Evolutionary conservation across 352 stramenopile genomes (phyloP).

Genomic region (Globisporangium parvum): DNA sequence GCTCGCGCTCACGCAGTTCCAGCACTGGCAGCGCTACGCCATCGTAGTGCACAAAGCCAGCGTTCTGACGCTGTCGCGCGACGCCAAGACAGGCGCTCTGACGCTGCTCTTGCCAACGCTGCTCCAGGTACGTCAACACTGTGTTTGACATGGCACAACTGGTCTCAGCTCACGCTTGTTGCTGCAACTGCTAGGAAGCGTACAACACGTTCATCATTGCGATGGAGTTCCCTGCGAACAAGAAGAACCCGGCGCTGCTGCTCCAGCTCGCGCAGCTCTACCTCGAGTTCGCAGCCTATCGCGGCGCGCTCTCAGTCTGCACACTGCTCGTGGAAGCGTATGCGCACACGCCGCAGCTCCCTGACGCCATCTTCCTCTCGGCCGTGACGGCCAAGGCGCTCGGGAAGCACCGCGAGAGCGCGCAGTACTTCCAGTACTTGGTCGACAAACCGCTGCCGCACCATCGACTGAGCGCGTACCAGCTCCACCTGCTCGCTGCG

Average conservation of each 20-base stretch:
- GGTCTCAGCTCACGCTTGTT: not conserved
- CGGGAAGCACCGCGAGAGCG: constrained; percentile 48
- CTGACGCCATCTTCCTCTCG: constrained; percentile 62
- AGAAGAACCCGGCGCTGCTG: constrained; percentile 47
- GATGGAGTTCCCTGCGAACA: constrained; percentile 72
- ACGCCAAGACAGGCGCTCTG: constrained; percentile 7
- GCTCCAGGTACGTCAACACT: constrained; percentile 1
- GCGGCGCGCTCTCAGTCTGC: constrained; percentile 56
- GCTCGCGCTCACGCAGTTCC: constrained; percentile 50
- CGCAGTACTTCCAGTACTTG: constrained; percentile 70
- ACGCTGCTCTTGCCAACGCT: constrained; percentile 8
- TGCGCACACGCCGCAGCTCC: constrained; percentile 22
- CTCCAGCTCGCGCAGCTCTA: constrained; percentile 60
- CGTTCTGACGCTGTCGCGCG: constrained; percentile 12
- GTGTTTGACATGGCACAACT: not conserved
- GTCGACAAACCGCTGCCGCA: constrained; percentile 37
- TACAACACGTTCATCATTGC: constrained; percentile 78
- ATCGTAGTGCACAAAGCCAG: constrained; percentile 32
- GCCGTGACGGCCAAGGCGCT: constrained; percentile 49
- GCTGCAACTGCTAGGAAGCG: constrained; percentile 23
- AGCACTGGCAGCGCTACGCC: constrained; percentile 44
- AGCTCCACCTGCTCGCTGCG: constrained; percentile 50
- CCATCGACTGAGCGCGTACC: constrained; percentile 40
- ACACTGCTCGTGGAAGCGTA: constrained; percentile 65
- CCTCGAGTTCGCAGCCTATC: constrained; percentile 56